A percentile compares a stretch with the other conserved stretches of the same genome.
These are phyloP conservation scores for Pseudozyma pruni DNA, from an alignment of 1,284 basidiomycete species.

Conservation along the genomic window DNA sequence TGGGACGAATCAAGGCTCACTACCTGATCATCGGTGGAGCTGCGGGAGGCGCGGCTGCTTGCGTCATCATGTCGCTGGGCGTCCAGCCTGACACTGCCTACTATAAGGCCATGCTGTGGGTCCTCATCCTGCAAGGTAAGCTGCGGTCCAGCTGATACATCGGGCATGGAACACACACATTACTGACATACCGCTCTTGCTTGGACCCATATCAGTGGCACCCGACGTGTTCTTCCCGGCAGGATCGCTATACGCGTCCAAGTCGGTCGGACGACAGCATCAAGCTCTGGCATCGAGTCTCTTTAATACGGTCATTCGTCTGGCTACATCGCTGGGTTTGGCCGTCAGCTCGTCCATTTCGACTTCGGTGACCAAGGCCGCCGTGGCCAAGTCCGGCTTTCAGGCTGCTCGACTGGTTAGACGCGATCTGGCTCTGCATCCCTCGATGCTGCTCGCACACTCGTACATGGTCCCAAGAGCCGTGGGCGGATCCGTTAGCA, in stretches of 20 bases:
- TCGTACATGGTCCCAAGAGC: conserved; percentile 13
- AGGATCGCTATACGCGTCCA: conserved; percentile 49
- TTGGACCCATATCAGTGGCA: no score
- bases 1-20: conserved; percentile 56
- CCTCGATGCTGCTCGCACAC: conserved; percentile 24
- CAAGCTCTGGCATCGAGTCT: conserved; percentile 59
- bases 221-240: conserved; percentile 58
- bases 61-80: conserved; percentile 75
- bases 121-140: conserved; percentile 74
- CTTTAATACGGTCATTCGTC: conserved; percentile 58
- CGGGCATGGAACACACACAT: no score
- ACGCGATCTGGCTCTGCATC: conserved; percentile 10
- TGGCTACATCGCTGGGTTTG: conserved; percentile 61
- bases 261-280: conserved; percentile 45
- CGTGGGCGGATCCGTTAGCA: conserved; percentile 2
- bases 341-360: conserved; percentile 58
- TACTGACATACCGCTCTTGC: no score
- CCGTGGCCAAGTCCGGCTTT: conserved; percentile 11
- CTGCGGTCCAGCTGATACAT: no score
- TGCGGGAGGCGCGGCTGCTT: conserved; percentile 74
- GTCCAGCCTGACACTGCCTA: conserved; percentile 75
- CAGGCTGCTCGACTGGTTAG: conserved; percentile 10
- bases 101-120: conserved; percentile 84
- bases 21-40: conserved; percentile 59
- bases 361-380: conserved; percentile 41